Conservation (phyloP, 2,329 filamentous ascomycete genomes). For the Fusarium vanettenii region DNA sequence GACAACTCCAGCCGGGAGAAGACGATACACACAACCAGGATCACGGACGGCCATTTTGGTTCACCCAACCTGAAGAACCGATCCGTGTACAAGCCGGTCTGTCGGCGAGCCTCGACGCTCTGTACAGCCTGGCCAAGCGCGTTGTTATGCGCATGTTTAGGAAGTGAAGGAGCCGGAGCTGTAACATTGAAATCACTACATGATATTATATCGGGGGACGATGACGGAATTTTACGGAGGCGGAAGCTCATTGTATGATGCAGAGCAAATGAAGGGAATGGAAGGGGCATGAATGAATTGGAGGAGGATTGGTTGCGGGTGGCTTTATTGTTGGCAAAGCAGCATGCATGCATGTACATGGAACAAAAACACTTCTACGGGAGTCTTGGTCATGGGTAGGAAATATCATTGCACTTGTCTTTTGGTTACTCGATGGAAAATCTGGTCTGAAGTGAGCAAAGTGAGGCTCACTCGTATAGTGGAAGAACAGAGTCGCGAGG, state of each 20-base stretch:
- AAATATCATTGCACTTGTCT: constrained; percentile 42
- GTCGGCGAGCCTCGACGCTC: constrained; percentile 10
- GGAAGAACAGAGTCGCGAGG: not conserved
- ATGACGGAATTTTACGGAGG: not conserved
- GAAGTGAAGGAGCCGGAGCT: constrained; percentile 10
- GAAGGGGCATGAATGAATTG: not conserved
- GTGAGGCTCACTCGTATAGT: not conserved
- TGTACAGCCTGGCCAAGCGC: constrained; percentile 32
- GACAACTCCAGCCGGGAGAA: constrained; percentile 23
- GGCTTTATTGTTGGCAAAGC: constrained; percentile 34
- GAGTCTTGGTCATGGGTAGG: constrained; percentile 43
- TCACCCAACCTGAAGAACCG: constrained; percentile 16
- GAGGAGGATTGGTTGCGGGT: constrained; percentile 8
- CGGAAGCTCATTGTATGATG: constrained; percentile 34
- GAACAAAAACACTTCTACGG: constrained; percentile 37
- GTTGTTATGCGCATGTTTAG: constrained; percentile 30
- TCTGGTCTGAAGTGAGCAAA: not conserved
- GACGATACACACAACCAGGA: constrained; percentile 1
- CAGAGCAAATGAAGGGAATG: constrained; percentile 15
- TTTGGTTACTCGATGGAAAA: constrained; percentile 11
- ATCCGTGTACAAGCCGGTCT: constrained; percentile 22
- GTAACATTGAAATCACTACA: constrained; percentile 8
- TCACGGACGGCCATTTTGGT: constrained; percentile 9
- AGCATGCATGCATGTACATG: constrained; percentile 42
- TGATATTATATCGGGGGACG: not conserved